Base-by-base conservation (phyloP, 164 flowering plant genomes). In the Liquidambar formosana region DNA sequence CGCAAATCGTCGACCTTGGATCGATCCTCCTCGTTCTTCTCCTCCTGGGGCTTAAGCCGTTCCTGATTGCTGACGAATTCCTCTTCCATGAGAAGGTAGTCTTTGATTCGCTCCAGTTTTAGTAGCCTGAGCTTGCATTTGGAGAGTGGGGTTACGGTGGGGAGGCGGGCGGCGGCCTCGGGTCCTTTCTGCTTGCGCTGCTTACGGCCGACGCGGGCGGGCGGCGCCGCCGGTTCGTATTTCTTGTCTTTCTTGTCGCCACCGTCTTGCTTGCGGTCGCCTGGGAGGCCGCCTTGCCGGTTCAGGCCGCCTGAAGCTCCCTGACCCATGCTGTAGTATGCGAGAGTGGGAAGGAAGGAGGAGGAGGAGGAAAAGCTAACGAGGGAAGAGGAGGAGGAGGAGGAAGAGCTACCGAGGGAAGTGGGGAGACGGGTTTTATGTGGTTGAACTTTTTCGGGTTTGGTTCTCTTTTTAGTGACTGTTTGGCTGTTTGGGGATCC, bases 1-100 rank as follows among this genome's bases (percentile, higher is more conserved):
- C 86, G 67, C 69, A 83, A 73, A 44, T 83, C 83, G 43, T 81
- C 86, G 60, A 83, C 84, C 72, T 79, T 79, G 33, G 86, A 83
- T 48, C 81, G 49, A 41, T 83, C 84, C 67, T 83, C 84, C 74
- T 83, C 84, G 38, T 78, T 76, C 67, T 80, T 79, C 71, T 83
- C 84, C 70, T 83, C 86, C 74, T 81, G 84, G 0, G 84, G 86
- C 73, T 83, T 83, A 38, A 81, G 61, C 52, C 82, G 61, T 71
- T 80, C 86, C 70, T 78, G 86, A 57, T 72, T 76, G 21, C 72
- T 49, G 12, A 82, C 85, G 59, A 75, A 79, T 78, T 77, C 83
- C 44, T 82, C 85, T 61, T 82, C 85, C 83, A 82, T 79, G 6
- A 79, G 56, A 47, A 82, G 70, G 61, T 82, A 82, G 45, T 82